A percentile compares a stretch with the other conserved stretches of the same genome.
These are phyloP conservation scores for Quercus parvula DNA, from an alignment of 306 rosid genomes.

Conservation along the genomic window DNA sequence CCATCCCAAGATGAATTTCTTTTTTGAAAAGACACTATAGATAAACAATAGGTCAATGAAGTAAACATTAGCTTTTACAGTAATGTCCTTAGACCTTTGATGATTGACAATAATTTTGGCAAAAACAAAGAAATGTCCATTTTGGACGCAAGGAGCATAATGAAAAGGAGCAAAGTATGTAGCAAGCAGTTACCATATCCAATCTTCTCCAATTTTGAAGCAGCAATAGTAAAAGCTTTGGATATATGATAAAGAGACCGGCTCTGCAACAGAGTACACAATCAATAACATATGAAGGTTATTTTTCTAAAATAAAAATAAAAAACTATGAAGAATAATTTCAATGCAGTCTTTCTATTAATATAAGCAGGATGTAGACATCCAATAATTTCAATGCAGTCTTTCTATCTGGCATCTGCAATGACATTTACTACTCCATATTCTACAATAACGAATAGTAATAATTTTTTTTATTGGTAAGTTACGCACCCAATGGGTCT, in stretches of 20 bases:
- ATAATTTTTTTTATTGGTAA: no score
- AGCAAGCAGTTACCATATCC: slow-evolving; percentile 54
- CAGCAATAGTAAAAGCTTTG: slow-evolving; percentile 88
- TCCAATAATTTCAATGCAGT: background rate
- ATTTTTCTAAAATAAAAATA: background rate
- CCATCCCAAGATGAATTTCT: no score
- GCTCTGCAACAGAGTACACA: slow-evolving; percentile 49
- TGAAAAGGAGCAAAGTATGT: background rate
- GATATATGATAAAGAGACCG: slow-evolving; percentile 75
- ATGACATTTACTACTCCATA: background rate
- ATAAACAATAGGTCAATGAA: no score
- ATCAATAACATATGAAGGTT: slow-evolving; percentile 22
- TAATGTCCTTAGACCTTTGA: background rate
- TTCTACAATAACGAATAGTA: no score
- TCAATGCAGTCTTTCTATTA: background rate
- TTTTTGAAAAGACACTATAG: no score
- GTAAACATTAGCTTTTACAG: no score
- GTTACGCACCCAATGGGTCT: no score
- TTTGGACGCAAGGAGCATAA: background rate
- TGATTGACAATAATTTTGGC: background rate
- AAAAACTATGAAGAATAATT: background rate
- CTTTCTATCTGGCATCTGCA: background rate
- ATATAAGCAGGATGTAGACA: background rate
- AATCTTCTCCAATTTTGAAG: slow-evolving; percentile 93
- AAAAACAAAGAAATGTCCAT: background rate